Conservation (phyloP, 1,284 basidiomycete genomes). For the Ustilago loliicola region DNA sequence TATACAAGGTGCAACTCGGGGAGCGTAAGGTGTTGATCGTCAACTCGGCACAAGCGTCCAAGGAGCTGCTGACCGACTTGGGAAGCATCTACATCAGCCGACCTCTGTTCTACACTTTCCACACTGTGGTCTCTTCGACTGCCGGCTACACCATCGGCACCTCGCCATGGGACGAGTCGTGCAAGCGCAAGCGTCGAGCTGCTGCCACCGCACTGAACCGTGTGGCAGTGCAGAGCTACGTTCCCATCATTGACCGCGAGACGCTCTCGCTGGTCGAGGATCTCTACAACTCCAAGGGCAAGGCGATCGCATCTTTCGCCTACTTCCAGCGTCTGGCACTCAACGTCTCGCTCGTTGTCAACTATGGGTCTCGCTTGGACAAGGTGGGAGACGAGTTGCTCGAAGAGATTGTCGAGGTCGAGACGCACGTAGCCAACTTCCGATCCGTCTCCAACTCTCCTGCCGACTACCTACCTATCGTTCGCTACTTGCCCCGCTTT, state of each 20-base stretch:
- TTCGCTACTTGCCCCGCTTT: conserved; percentile 33
- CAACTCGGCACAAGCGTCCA: conserved; percentile 45
- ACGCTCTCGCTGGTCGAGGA: conserved; percentile 49
- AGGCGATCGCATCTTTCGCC: conserved; percentile 37
- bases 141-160: conserved; percentile 53
- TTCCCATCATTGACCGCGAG: conserved; percentile 52
- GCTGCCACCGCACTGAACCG: conserved; percentile 53
- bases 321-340: conserved; percentile 48
- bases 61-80: conserved; percentile 48
- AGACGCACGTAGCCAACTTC: conserved; percentile 54
- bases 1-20: conserved; percentile 49
- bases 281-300: conserved; percentile 24
- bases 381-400: conserved; percentile 42
- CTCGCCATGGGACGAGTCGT: conserved; percentile 53
- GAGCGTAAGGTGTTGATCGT: conserved; percentile 48
- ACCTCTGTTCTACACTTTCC: conserved; percentile 50
- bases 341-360: conserved; percentile 49
- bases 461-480: conserved; percentile 46
- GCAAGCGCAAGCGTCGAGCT: conserved; percentile 48
- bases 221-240: conserved; percentile 41
- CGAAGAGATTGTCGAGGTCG: conserved; percentile 47
- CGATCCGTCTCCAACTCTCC: conserved; percentile 40
- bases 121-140: conserved; percentile 49
- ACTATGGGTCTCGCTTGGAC: conserved; percentile 44
- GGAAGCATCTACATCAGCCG: conserved; percentile 53